These are phyloP conservation scores for Scleroderma citrinum DNA, from an alignment of 768 basidiomycete genomes.

Conservation along the genomic window DNA sequence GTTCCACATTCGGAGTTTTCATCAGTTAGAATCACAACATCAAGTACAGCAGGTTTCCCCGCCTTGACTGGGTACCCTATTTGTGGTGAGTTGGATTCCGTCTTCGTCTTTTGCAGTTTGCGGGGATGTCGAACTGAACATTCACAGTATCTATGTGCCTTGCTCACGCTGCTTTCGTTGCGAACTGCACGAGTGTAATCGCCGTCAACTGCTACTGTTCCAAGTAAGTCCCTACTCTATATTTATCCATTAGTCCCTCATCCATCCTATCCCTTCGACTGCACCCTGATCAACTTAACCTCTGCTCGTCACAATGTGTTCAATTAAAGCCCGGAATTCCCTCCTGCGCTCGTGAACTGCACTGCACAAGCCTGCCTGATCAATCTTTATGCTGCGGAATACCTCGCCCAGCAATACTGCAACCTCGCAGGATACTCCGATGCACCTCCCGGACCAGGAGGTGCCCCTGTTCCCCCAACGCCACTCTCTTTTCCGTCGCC, in stretches of 20 bases:
- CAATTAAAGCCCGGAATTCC: slow-evolving; percentile 27
- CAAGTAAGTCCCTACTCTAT: slow-evolving; percentile 28
- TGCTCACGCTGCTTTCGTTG: slow-evolving; percentile 31
- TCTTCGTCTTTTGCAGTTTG: no score
- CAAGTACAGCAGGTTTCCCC: slow-evolving; percentile 34
- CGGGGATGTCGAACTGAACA: no score
- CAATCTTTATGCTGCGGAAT: slow-evolving; percentile 37
- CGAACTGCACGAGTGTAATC: no score
- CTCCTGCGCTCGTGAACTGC: slow-evolving; percentile 33
- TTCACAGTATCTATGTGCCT: slow-evolving; percentile 44
- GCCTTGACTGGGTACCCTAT: slow-evolving; percentile 32
- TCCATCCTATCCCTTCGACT: no score
- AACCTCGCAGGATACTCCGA: slow-evolving; percentile 25
- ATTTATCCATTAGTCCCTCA: no score
- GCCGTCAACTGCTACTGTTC: slow-evolving; percentile 47
- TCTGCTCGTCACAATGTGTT: background rate
- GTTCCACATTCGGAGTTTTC: no score
- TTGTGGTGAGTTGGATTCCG: slow-evolving; percentile 30
- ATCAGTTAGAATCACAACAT: slow-evolving; percentile 19
- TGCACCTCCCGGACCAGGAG: background rate
- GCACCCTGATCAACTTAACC: no score
- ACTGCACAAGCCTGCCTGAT: slow-evolving; percentile 31
- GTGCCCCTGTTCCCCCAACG: slow-evolving; percentile 14
- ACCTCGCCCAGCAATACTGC: slow-evolving; percentile 45
- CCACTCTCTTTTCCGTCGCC: slow-evolving; percentile 33